Conservation (phyloP, 805 yeast genomes). For the Metschnikowia colocasiae region DNA sequence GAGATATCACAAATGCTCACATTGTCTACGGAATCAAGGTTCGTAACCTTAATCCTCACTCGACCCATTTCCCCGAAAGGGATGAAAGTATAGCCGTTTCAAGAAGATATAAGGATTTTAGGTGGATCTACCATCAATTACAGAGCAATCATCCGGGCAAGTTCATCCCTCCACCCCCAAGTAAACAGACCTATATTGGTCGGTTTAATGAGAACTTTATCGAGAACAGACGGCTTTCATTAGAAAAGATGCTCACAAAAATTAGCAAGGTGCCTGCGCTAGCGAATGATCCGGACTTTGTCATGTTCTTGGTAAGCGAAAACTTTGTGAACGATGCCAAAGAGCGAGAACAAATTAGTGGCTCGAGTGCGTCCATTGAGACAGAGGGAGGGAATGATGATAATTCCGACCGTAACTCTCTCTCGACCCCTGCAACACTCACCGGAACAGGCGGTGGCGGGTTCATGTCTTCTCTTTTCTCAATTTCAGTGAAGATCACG, state of each 20-base stretch:
- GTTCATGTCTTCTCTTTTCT: slow-evolving; percentile 67
- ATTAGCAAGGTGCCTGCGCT: slow-evolving; percentile 56
- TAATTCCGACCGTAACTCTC: slow-evolving; percentile 21
- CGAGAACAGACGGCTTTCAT: slow-evolving; percentile 76
- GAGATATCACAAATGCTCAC: slow-evolving; percentile 85
- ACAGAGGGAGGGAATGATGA: slow-evolving; percentile 37
- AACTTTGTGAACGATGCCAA: slow-evolving; percentile 67
- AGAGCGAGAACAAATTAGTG: slow-evolving; percentile 60
- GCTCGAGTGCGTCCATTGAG: slow-evolving; percentile 46
- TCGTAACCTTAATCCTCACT: slow-evolving; percentile 43
- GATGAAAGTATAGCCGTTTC: slow-evolving; percentile 44
- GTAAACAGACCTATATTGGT: slow-evolving; percentile 91
- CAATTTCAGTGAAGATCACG: slow-evolving; percentile 60
- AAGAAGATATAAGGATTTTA: slow-evolving; percentile 85
- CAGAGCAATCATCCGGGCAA: slow-evolving; percentile 85
- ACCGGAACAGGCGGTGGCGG: slow-evolving; percentile 43
- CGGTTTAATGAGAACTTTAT: slow-evolving; percentile 87
- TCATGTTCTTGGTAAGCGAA: slow-evolving; percentile 71
- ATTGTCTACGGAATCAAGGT: slow-evolving; percentile 80
- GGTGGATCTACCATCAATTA: slow-evolving; percentile 90
- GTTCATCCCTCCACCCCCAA: slow-evolving; percentile 88
- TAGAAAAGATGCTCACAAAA: slow-evolving; percentile 81
- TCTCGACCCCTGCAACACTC: slow-evolving; percentile 16
- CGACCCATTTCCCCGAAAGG: slow-evolving; percentile 19
- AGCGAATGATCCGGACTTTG: slow-evolving; percentile 70